These are phyloP conservation scores for Canariomyces notabilis DNA, from an alignment of 2,329 filamentous ascomycete genomes.

Conservation along the genomic window DNA sequence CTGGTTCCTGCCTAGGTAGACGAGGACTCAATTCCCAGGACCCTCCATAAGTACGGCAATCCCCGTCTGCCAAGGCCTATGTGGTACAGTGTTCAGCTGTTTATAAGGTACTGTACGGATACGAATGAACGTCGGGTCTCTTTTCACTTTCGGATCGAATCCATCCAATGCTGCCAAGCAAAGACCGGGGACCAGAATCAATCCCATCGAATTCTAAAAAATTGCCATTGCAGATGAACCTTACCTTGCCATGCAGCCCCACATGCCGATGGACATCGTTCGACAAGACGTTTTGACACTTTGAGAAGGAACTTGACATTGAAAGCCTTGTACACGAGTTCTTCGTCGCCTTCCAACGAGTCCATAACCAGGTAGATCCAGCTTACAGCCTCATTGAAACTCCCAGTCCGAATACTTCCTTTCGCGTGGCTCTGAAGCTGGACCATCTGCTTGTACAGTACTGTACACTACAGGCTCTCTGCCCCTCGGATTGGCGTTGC, in stretches of 20 bases:
- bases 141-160: too few relatives aligned
- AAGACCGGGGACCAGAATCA: neutral
- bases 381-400: too few relatives aligned
- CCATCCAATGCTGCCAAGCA: too few relatives aligned
- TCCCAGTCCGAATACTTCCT: too few relatives aligned
- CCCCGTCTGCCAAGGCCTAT: too few relatives aligned
- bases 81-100: too few relatives aligned
- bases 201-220: conserved; percentile 13
- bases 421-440: too few relatives aligned
- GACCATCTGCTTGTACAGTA: too few relatives aligned
- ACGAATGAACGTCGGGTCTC: too few relatives aligned
- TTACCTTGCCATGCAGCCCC: conserved; percentile 1
- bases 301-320: neutral
- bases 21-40: neutral
- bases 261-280: neutral
- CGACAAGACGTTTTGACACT: neutral
- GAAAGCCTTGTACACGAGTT: neutral
- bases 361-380: neutral
- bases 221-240: conserved; percentile 13
- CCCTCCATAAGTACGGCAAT: neutral
- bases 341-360: neutral
- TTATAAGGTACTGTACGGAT: too few relatives aligned
- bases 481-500: too few relatives aligned
- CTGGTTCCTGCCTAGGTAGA: neutral
- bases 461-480: too few relatives aligned